A percentile compares a stretch with the other conserved stretches of the same genome.
phyloP scores from a whole-genome alignment of 78 protist species.

The Creolimax fragrantissima region DNA sequence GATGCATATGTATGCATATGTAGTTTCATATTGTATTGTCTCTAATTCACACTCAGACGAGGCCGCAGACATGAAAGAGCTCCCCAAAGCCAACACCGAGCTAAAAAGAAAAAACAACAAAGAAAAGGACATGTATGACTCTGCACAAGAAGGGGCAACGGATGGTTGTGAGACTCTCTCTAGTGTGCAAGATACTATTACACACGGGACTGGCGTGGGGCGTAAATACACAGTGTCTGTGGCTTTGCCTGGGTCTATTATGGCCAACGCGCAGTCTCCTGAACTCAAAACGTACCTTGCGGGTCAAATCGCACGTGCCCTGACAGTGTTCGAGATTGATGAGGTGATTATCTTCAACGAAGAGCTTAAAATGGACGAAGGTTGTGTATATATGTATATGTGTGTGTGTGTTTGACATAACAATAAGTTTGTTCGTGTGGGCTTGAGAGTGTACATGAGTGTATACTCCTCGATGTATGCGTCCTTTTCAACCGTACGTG shows the following conservation, averaged over 20 bases:
- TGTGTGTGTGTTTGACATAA: neutral
- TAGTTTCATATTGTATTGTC: too few species aligned
- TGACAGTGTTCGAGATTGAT: slow-evolving; percentile 41
- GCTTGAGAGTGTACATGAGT: too few species aligned
- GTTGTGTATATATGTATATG: neutral
- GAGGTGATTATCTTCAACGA: slow-evolving; percentile 46
- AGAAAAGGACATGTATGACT: neutral
- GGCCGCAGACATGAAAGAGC: neutral
- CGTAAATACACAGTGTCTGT: slow-evolving; percentile 26
- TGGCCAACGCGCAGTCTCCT: slow-evolving; percentile 50
- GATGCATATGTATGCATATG: too few species aligned
- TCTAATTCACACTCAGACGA: neutral
- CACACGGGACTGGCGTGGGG: neutral
- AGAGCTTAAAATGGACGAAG: neutral
- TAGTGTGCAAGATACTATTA: neutral
- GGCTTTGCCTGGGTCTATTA: slow-evolving; percentile 60
- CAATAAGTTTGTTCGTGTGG: neutral
- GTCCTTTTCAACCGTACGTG: neutral
- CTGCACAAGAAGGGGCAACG: too few species aligned
- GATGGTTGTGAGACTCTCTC: too few species aligned
- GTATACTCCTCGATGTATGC: neutral
- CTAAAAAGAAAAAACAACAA: neutral
- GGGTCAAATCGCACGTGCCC: slow-evolving; percentile 51
- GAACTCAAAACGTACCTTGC: slow-evolving; percentile 44
- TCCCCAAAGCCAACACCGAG: neutral